Conservation (phyloP, 352 stramenopile genomes). For the Globisporangium acanthophoron region DNA sequence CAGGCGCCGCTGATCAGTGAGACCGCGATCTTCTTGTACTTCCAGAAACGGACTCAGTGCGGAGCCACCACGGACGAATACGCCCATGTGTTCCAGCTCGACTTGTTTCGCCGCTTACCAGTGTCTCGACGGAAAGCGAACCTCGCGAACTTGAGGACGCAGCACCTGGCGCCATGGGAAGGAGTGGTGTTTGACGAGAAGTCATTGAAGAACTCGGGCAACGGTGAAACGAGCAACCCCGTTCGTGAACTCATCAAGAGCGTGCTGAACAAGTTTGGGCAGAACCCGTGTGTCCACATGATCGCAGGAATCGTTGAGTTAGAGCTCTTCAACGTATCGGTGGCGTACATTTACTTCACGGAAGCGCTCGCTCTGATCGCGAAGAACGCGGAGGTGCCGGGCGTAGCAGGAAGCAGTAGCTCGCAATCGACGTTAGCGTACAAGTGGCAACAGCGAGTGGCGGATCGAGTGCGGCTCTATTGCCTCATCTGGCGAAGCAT, state of each 20-base stretch:
- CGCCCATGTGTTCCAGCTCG: slow-evolving; percentile 43
- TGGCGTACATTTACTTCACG: slow-evolving; percentile 33
- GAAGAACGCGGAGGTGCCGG: neutral
- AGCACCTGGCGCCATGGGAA: slow-evolving; percentile 28
- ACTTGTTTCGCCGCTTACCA: slow-evolving; percentile 33
- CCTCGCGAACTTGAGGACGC: neutral
- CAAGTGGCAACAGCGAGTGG: slow-evolving; percentile 28
- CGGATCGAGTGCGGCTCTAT: slow-evolving; percentile 41
- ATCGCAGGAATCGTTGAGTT: slow-evolving; percentile 44
- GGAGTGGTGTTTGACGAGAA: slow-evolving; percentile 24
- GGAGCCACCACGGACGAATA: slow-evolving; percentile 31
- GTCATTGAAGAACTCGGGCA: neutral
- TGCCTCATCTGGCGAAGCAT: slow-evolving; percentile 49
- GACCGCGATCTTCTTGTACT: slow-evolving; percentile 31
- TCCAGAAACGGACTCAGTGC: slow-evolving; percentile 26
- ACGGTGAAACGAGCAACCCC: neutral
- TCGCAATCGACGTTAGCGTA: slow-evolving; percentile 16
- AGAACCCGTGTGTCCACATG: slow-evolving; percentile 40
- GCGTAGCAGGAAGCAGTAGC: neutral
- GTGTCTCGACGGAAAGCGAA: slow-evolving; percentile 1
- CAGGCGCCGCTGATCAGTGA: slow-evolving; percentile 25
- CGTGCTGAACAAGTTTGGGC: slow-evolving; percentile 14
- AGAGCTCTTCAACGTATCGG: slow-evolving; percentile 33
- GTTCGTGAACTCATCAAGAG: slow-evolving; percentile 21
- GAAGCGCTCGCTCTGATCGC: slow-evolving; percentile 31